A percentile compares a stretch with the other conserved stretches of the same genome.
Evolutionary conservation across 225 moss, liverwort and hornwort species (phyloP).

Genomic region (Lunularia cruciata): DNA sequence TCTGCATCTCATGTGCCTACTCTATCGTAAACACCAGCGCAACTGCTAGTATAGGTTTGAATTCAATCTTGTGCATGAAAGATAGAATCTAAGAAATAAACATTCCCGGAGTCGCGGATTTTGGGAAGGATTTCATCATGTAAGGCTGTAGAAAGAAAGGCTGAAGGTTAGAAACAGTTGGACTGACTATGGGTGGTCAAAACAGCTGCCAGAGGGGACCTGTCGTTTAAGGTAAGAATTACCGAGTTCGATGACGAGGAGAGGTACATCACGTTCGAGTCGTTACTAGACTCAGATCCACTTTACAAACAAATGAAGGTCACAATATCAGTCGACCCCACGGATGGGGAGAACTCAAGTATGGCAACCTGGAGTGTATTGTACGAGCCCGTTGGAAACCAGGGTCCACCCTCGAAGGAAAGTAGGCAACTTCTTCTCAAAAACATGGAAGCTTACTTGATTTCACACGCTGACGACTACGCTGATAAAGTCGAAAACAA

Average conservation of each 20-base stretch:
- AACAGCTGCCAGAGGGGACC: constrained; percentile 17
- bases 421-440: constrained; percentile 11
- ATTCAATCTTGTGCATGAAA: too few relatives aligned
- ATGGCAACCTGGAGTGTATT: constrained; percentile 25
- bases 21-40: too few relatives aligned
- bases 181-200: background rate
- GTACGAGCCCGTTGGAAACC: constrained; percentile 19
- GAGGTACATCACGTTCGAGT: constrained; percentile 17
- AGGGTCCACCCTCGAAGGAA: constrained; percentile 17
- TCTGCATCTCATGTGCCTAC: too few relatives aligned
- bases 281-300: constrained; percentile 11
- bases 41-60: too few relatives aligned
- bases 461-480: constrained; percentile 13
- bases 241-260: constrained; percentile 23
- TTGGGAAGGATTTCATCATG: too few relatives aligned
- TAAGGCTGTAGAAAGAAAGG: too few relatives aligned
- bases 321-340: constrained; percentile 21
- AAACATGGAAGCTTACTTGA: constrained; percentile 7
- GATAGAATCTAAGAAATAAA: too few relatives aligned
- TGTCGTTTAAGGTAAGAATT: constrained; percentile 9
- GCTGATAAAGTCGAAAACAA: too few relatives aligned
- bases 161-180: too few relatives aligned
- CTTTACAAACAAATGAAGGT: constrained; percentile 22
- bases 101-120: too few relatives aligned
- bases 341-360: background rate